These are phyloP conservation scores for Cadophora sp. DNA, from an alignment of 2,329 filamentous ascomycete species.

Conservation along the genomic window DNA sequence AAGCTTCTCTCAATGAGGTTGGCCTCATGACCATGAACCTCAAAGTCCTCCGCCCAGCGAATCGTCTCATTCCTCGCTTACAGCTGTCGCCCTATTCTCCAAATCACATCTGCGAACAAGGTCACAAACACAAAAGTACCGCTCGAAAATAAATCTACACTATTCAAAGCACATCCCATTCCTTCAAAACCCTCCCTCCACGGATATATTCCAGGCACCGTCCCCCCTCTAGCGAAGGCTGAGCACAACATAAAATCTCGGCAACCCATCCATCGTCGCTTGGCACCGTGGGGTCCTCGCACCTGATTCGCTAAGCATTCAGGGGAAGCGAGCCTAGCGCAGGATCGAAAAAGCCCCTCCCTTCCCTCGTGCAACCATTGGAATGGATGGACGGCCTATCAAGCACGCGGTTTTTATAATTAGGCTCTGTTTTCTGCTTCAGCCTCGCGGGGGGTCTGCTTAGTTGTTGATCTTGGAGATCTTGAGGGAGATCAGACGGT, in stretches of 20 bases:
- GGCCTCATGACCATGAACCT: too few relatives aligned
- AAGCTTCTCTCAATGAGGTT: too few relatives aligned
- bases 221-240: neutral
- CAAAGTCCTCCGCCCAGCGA: too few relatives aligned
- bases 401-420: neutral
- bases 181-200: neutral
- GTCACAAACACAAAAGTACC: neutral
- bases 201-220: neutral
- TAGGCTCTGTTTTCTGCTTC: neutral
- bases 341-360: neutral
- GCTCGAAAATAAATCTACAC: neutral
- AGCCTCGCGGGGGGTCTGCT: neutral
- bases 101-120: neutral
- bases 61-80: too few relatives aligned
- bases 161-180: neutral
- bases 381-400: neutral
- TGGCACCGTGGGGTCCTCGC: neutral
- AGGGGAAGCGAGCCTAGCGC: slow-evolving; percentile 10
- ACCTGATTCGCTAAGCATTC: slow-evolving; percentile 7
- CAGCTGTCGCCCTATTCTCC: too few relatives aligned
- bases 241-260: slow-evolving; percentile 2
- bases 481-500: neutral
- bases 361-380: neutral
- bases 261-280: neutral
- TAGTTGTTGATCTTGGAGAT: neutral